These are phyloP conservation scores for Alloascoidea africana DNA, from an alignment of 805 yeast species.

Conservation along the genomic window DNA sequence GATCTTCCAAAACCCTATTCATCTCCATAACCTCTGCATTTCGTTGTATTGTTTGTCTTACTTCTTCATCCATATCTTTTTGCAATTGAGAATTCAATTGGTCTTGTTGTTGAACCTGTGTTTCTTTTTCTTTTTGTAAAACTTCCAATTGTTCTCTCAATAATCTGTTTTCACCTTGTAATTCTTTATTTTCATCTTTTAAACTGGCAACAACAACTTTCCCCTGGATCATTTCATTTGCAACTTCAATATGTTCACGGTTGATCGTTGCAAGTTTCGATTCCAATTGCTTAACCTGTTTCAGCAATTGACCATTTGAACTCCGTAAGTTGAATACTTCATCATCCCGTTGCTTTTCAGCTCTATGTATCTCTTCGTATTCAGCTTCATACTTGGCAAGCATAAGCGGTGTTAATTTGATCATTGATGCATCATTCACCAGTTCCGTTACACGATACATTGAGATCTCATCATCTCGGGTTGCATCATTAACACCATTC, in stretches of 20 bases:
- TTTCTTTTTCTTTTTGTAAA: constrained; percentile 11
- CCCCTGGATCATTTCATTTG: constrained; percentile 75
- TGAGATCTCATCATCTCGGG: background rate
- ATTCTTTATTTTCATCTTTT: constrained; percentile 55
- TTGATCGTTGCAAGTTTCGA: constrained; percentile 53
- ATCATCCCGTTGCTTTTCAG: constrained; percentile 48
- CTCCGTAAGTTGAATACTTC: constrained; percentile 45
- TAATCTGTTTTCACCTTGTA: constrained; percentile 31
- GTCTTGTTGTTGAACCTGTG: constrained; percentile 6
- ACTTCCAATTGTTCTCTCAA: constrained; percentile 18
- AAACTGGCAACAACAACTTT: constrained; percentile 64
- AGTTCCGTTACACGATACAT: constrained; percentile 55
- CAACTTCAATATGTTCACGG: constrained; percentile 72
- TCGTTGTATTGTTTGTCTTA: constrained; percentile 26
- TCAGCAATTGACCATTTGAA: constrained; percentile 57
- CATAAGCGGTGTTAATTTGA: constrained; percentile 59
- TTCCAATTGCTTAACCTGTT: constrained; percentile 62
- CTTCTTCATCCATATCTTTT: background rate
- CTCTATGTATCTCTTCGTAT: constrained; percentile 50
- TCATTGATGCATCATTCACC: constrained; percentile 63
- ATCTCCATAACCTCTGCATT: constrained; percentile 50
- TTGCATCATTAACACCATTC: background rate
- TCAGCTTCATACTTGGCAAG: constrained; percentile 60
- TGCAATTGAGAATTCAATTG: constrained; percentile 9
- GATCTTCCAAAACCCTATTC: constrained; percentile 43